Percentiles rank a stretch among this genome's conserved stretches.
These are phyloP conservation scores for Hericium rajendrae DNA, from an alignment of 768 basidiomycete species.

Conservation along the genomic window DNA sequence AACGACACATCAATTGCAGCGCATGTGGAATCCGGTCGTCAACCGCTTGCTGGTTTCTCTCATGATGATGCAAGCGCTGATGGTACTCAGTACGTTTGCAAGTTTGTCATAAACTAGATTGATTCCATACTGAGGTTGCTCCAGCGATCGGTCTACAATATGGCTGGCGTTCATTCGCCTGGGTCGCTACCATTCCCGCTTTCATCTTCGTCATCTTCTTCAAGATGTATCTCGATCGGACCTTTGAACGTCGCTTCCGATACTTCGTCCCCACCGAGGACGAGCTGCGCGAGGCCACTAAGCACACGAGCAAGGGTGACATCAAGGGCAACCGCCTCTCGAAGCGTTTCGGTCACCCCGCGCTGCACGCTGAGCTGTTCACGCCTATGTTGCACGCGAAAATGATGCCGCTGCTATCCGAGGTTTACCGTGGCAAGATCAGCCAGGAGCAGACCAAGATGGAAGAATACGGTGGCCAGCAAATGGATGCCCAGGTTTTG, in stretches of 20 bases:
- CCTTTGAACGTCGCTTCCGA: slow-evolving; percentile 58
- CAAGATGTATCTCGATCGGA: slow-evolving; percentile 75
- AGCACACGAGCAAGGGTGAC: slow-evolving; percentile 74
- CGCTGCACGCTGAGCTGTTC: slow-evolving; percentile 77
- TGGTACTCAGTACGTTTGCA: slow-evolving; percentile 68
- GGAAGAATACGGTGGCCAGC: slow-evolving; percentile 71
- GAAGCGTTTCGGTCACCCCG: slow-evolving; percentile 93
- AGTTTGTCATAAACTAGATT: background rate
- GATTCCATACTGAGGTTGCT: slow-evolving; percentile 9
- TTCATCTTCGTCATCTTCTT: slow-evolving; percentile 68
- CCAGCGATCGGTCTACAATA: slow-evolving; percentile 81
- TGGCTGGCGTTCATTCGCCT: slow-evolving; percentile 58
- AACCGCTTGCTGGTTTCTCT: slow-evolving; percentile 78
- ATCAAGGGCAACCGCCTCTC: slow-evolving; percentile 63
- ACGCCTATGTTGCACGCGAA: slow-evolving; percentile 82
- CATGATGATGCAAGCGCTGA: slow-evolving; percentile 79
- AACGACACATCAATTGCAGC: slow-evolving; percentile 32
- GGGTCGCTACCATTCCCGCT: slow-evolving; percentile 82
- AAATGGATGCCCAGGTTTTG: slow-evolving; percentile 63
- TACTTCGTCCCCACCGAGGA: slow-evolving; percentile 79
- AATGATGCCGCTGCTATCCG: slow-evolving; percentile 68
- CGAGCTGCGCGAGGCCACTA: slow-evolving; percentile 64
- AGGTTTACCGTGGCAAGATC: slow-evolving; percentile 73
- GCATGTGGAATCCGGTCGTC: slow-evolving; percentile 88
- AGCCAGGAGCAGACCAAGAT: slow-evolving; percentile 53